Base-by-base conservation (phyloP, 2,329 filamentous ascomycete species). In the Claviceps sorghi region DNA sequence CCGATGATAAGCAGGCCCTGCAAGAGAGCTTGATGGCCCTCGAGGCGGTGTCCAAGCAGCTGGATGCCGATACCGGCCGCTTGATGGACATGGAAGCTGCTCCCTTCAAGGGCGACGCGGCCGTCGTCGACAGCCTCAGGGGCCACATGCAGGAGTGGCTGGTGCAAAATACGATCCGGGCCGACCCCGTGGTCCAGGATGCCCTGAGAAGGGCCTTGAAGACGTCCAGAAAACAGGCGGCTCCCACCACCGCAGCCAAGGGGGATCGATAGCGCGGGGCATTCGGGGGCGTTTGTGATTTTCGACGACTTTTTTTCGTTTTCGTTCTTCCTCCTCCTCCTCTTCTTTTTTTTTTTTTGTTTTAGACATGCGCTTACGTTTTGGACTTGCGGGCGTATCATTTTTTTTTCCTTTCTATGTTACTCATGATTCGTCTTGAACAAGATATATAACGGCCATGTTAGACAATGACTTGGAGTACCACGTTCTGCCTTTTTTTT, bases 101-200 rank as follows among this genome's bases (percentile, higher is more conserved):
- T 50, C 91, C 91, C 0, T 96, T 89, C 67, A 79, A 75, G 49
- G 83, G 82, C n/a, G 84, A 94, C 61, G 70, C 76, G 38, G 76
- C 78, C 55, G 74, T 73, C n/a, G 71, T 84, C 47, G 73, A 72
- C 45, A 80, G 80, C 41, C 56, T 71, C 17, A 78, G 82, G 56
- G 76, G 76, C 42, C 86, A 84, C 60, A 78, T 96, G 69, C 86
- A 83, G 67, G 87, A 93, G 61, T 95, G 88, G 77, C 72, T 97
- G 59, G 82, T 96, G 49, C 82, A 94, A 65, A 94, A 94, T 63
- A 90, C 83, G 15, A 85, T 94, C 54, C 77, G 81, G 58, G 80
- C 78, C 48, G 86, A 91, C 66, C 83, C 83, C 1, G 87, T 91
- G 69, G 91, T 97, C 9, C 78, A 83, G 59, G 83, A 88, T 65